Evolutionary conservation across 768 basidiomycete species (phyloP).

Genomic region (Amylocystis lapponica): DNA sequence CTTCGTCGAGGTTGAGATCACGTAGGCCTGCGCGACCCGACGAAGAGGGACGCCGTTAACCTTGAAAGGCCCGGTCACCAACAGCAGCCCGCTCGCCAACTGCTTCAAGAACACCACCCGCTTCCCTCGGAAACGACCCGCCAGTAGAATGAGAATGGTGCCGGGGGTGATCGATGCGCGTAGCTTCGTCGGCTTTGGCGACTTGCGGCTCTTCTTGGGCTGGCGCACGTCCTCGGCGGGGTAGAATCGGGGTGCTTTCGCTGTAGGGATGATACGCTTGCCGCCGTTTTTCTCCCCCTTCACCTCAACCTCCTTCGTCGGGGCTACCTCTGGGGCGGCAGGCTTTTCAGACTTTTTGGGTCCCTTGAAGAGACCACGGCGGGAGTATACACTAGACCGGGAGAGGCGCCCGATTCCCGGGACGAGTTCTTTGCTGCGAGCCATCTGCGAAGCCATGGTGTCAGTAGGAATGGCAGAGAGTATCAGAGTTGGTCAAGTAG

Average conservation of each 20-base stretch:
- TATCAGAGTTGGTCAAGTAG: constrained; percentile 3
- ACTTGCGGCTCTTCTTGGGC: constrained; percentile 91
- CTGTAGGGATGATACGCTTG: constrained; percentile 80
- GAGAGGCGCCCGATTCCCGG: constrained; percentile 79
- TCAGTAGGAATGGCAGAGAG: constrained; percentile 10
- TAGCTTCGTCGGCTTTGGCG: constrained; percentile 68
- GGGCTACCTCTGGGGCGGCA: constrained; percentile 50
- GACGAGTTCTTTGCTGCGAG: constrained; percentile 80
- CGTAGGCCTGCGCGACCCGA: constrained; percentile 98
- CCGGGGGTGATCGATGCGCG: constrained; percentile 90
- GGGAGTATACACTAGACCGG: constrained; percentile 73
- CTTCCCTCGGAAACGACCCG: constrained; percentile 97
- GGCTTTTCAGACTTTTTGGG: constrained; percentile 70
- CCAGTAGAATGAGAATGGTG: constrained; percentile 91
- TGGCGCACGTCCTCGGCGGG: constrained; percentile 90
- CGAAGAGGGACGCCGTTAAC: constrained; percentile 97
- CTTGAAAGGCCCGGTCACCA: constrained; percentile 98
- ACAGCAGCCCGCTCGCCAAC: constrained; percentile 82
- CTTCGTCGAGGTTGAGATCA: constrained; percentile 96
- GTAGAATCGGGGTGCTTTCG: constrained; percentile 88
- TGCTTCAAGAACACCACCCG: constrained; percentile 98
- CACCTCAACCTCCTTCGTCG: constrained; percentile 72
- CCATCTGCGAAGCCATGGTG: constrained; percentile 50
- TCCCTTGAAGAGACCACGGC: constrained; percentile 83
- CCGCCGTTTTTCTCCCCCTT: constrained; percentile 89